Conservation (phyloP, 805 yeast species). For the Yarrowia deformans region DNA sequence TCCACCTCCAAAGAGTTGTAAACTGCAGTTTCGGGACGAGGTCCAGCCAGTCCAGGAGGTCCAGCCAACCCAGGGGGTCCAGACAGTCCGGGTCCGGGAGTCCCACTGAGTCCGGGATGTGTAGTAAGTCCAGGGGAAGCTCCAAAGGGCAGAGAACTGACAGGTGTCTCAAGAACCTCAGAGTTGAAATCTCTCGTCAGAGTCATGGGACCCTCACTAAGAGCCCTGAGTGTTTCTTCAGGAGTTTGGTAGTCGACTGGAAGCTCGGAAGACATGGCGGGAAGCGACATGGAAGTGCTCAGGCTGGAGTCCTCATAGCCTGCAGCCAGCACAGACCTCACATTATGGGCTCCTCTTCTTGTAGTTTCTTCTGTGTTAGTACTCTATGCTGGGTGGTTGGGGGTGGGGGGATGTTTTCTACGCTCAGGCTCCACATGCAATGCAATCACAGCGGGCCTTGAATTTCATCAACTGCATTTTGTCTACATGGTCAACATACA, state of each 20-base stretch:
- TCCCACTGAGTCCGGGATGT: background rate
- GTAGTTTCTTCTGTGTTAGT: conserved; percentile 25
- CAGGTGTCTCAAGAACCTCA: background rate
- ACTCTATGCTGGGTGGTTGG: background rate
- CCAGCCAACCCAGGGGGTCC: background rate
- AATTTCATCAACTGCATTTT: conserved; percentile 37
- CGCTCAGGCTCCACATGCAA: conserved; percentile 33
- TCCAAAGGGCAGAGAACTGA: background rate
- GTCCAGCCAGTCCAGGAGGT: conserved; percentile 8
- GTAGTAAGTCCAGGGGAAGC: conserved; percentile 4
- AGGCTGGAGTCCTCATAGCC: conserved; percentile 23
- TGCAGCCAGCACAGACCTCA: conserved; percentile 22
- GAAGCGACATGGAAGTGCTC: background rate
- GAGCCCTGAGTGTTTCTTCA: conserved; percentile 12
- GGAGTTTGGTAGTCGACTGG: background rate
- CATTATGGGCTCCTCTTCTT: background rate
- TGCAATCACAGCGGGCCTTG: conserved; percentile 24
- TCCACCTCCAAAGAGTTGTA: conserved; percentile 11
- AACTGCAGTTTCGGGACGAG: conserved; percentile 20
- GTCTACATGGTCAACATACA: conserved; percentile 40
- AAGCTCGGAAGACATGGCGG: background rate
- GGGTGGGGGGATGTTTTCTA: background rate
- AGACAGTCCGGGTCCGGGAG: background rate
- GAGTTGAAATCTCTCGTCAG: conserved; percentile 2
- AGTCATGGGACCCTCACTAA: conserved; percentile 20